Base-by-base conservation (phyloP, 371 early-diverging fungal genomes). In the Amoeboaphelidium protococcarum region DNA sequence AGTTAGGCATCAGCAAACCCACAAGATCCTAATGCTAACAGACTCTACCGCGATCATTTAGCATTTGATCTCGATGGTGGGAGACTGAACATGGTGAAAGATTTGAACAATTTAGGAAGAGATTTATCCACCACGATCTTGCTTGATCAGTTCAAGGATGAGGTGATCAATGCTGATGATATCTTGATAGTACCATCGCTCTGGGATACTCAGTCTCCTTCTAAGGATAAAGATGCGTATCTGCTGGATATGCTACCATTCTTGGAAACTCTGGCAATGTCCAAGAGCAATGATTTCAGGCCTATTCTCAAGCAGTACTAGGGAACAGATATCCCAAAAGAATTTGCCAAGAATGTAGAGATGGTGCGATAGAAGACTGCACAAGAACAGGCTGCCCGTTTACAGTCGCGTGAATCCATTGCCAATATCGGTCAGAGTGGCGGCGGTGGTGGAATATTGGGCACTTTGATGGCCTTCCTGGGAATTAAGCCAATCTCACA, bases 101-200 rank as follows among this genome's bases (percentile, higher is more conserved):
- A 96, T 64, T 52, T 96, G 50, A 67, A 73, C 6, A 72, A 76
- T 42, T 67, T 94, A 54, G 94, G 94, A 68, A 78, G 96, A 50
- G 91, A 92, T 65, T 59, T 84, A 52, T 67, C 71, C 58, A 83
- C 80, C 62, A 80, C 87, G 19, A 82, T 96, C 45, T 73, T 89
- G 47, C 72, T 96, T 63, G 96, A 92, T n/a, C n/a, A n/a, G n/a
- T n/a, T n/a, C n/a, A n/a, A n/a, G n/a, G n/a, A n/a, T n/a, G n/a
- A n/a, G n/a, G n/a, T n/a, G n/a, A n/a, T n/a, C n/a, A n/a, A n/a
- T n/a, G n/a, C n/a, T n/a, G n/a, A n/a, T n/a, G n/a, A n/a, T n/a
- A n/a, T n/a, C n/a, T n/a, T n/a, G n/a, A n/a, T n/a, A n/a, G n/a
- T n/a, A n/a, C n/a, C n/a, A n/a, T n/a, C n/a, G n/a, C n/a, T n/a